Evolutionary conservation across 2,329 filamentous ascomycete species (phyloP).

Genomic region (Aspergillus udagawae): DNA sequence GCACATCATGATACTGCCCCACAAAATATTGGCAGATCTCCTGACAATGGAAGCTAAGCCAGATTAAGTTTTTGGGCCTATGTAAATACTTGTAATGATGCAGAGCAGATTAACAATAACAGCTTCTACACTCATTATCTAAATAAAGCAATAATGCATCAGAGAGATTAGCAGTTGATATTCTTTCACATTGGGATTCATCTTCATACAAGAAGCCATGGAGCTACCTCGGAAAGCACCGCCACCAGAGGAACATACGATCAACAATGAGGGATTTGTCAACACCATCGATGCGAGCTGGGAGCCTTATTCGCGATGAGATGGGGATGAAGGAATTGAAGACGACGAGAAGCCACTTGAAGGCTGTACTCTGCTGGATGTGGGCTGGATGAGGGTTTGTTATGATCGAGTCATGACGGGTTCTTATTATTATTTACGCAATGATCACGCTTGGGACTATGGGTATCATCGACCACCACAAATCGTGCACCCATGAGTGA

Average conservation of each 20-base stretch:
- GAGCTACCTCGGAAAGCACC: background rate
- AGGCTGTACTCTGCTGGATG: constrained; percentile 9
- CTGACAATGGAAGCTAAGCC: background rate
- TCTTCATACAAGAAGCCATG: too few species aligned
- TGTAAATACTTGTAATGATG: too few species aligned
- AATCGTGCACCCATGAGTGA: background rate
- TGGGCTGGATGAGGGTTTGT: constrained; percentile 16
- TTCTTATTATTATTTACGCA: constrained; percentile 3
- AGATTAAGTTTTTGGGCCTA: too few species aligned
- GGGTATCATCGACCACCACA: background rate
- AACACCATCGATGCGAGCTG: background rate
- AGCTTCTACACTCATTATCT: too few species aligned
- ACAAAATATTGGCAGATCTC: background rate
- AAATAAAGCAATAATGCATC: too few species aligned
- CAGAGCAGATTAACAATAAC: too few species aligned
- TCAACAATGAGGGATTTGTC: background rate
- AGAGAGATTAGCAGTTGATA: too few species aligned
- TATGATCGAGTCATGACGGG: constrained; percentile 3
- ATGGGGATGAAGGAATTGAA: background rate
- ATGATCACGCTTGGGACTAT: constrained; percentile 10
- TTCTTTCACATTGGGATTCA: too few species aligned
- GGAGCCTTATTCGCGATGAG: background rate
- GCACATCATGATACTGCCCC: too few species aligned
- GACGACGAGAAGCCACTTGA: constrained; percentile 8
- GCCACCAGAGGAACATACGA: background rate